Evolutionary conservation across 352 stramenopile genomes (phyloP).

Genomic region (Globisporangium abappressorium): DNA sequence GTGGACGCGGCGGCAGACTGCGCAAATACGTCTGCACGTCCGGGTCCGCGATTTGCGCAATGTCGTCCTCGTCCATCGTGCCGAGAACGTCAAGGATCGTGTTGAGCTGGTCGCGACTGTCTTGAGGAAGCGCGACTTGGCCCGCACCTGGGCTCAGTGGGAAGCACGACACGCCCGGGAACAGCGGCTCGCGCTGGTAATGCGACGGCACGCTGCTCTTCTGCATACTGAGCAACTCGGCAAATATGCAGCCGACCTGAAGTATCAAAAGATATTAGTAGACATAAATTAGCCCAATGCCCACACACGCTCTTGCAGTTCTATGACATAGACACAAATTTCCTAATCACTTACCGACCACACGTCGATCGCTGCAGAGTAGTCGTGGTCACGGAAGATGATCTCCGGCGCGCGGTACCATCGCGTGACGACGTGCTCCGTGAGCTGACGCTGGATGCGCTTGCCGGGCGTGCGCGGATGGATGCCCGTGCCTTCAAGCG

Average conservation of each 20-base stretch:
- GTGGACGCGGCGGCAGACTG: conserved; percentile 60
- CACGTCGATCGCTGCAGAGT: conserved; percentile 85
- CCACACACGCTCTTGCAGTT: not conserved
- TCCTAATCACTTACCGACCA: conserved; percentile 62
- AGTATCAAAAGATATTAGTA: conserved; percentile 1
- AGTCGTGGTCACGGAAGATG: conserved; percentile 90
- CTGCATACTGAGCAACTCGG: conserved; percentile 95
- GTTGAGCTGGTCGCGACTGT: conserved; percentile 85
- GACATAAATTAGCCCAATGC: not conserved
- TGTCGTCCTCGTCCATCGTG: conserved; percentile 85
- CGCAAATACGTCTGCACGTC: conserved; percentile 84
- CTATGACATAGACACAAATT: not conserved
- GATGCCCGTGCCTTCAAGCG: conserved; percentile 54
- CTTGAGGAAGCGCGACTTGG: conserved; percentile 73
- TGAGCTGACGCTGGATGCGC: conserved; percentile 89
- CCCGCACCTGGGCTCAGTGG: conserved; percentile 72
- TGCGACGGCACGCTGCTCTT: conserved; percentile 94
- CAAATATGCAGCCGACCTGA: conserved; percentile 94
- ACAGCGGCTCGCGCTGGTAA: conserved; percentile 92
- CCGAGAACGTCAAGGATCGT: conserved; percentile 86
- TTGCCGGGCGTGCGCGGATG: conserved; percentile 73
- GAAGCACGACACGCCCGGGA: conserved; percentile 93
- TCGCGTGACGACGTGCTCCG: conserved; percentile 93
- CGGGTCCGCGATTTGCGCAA: conserved; percentile 79
- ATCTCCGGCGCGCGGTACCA: conserved; percentile 96